Base-by-base conservation (phyloP, 140 eudicot species). In the Ambrosia hybrid region DNA sequence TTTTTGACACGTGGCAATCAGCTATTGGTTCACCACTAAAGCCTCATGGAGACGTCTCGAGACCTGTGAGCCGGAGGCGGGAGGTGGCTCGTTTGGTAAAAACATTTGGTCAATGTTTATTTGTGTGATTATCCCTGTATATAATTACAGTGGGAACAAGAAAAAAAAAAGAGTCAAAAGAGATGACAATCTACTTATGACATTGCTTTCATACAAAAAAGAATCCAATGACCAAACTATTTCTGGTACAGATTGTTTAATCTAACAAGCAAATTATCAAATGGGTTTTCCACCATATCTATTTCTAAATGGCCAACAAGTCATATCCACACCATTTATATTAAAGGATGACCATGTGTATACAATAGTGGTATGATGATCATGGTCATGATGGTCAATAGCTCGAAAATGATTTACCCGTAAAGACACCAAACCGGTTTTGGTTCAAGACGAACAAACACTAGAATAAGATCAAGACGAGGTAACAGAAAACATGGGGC, bases 401-500 rank as follows among this genome's bases (percentile, higher is more conserved):
- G 59, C 5, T 14, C 30, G 59, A 53, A 53, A 53, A 14, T 15
- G 59, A 53, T 53, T 14, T 53, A 39, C 21, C 30, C 59, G 30
- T 6, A 46, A 46, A 45, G 51, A 9, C 11, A 45, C 2, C 51
- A 45, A 45, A 45, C 9, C 9, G 51, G 51, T 45, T 45, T 45
- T 37, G 41, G 41, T 37, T 37, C 41, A 4, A 3, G 41, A 4
- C 76, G n/a, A n/a, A 58, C 80, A 41, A 73, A 79, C 61, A 58
- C 73, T 41, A 69, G 78, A 66, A 33, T 65, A 10, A 67, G 60
- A 72, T 78, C 81, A 70, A 76, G 70, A 39, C 38, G 80, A 34
- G 73, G 59, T 43, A 80, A 76, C 55, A 80, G 78, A 51, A 83
- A 76, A 68, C 78, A 55, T 33, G 82, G 76, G 61, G 60, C 21